phyloP scores from a whole-genome alignment of 2,329 filamentous ascomycete genomes.

The Tolypocladium amazonense region DNA sequence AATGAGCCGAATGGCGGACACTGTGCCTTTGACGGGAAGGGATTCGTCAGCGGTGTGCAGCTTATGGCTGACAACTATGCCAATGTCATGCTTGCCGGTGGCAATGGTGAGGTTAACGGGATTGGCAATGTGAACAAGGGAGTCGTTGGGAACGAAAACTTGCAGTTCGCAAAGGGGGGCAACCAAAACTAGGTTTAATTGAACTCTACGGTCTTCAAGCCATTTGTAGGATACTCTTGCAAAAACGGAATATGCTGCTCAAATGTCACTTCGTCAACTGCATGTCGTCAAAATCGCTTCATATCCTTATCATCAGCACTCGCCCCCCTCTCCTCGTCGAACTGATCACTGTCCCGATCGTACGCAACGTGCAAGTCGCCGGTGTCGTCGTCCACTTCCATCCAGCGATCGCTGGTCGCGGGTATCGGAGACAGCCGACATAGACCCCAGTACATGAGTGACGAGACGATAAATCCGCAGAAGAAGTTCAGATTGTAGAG shows the following conservation, averaged over 20 bases:
- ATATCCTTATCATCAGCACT: neutral
- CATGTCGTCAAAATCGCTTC: slow-evolving; percentile 6
- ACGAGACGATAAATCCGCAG: slow-evolving; percentile 64
- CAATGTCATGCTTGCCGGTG: slow-evolving; percentile 38
- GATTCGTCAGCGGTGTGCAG: slow-evolving; percentile 45
- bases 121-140: slow-evolving; percentile 37
- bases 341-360: slow-evolving; percentile 24
- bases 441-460: slow-evolving; percentile 55
- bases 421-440: slow-evolving; percentile 63
- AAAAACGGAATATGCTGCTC: neutral
- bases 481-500: slow-evolving; percentile 92
- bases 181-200: neutral
- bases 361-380: slow-evolving; percentile 41
- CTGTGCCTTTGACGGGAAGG: slow-evolving; percentile 45
- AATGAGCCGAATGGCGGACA: slow-evolving; percentile 45
- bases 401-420: slow-evolving; percentile 64
- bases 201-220: no score
- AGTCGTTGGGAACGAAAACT: slow-evolving; percentile 5
- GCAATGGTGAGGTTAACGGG: slow-evolving; percentile 35
- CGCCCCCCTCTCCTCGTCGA: slow-evolving; percentile 23
- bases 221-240: neutral
- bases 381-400: slow-evolving; percentile 60
- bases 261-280: neutral
- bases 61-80: slow-evolving; percentile 42
- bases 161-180: neutral